Base-by-base conservation (phyloP, 2,329 filamentous ascomycete species). In the Akanthomyces lecanii region DNA sequence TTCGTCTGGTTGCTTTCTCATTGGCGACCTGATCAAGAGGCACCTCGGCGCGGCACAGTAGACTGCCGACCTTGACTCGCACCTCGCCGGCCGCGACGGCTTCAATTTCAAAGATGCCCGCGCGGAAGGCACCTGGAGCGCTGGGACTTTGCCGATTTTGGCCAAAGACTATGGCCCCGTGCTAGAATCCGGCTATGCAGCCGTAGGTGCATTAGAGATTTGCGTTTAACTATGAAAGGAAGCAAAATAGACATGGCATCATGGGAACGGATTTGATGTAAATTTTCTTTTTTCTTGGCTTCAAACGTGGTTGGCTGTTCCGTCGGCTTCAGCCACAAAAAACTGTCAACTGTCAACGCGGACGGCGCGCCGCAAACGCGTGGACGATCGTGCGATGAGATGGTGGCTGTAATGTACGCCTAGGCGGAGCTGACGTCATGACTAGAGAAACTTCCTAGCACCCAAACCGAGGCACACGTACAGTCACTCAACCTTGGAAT, bases 31-130 rank as follows among this genome's bases (percentile, higher is more conserved):
- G 11, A 63, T 71, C 11, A 62, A 69, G 30, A 48, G 67, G 2
- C 51, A 66, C n/a, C 70, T 65, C 12, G 10, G 21, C 18, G 21
- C 33, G 6, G 42, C 72, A 14, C 68, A 72, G 56, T 64, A 72
- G 47, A 64, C 72, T 2, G 66, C 70, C n/a, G 69, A 70, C 14
- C 62, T 70, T 64, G 68, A 73, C 21, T 40, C 53, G 1, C 23
- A 21, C 21, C 21, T 21, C 21, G 21, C 21, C 21, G 21, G 21
- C 21, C 21, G 21, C 21, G 21, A 21, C 21, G 21, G 21, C 21
- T 21, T 21, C 21, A 21, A 21, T 21, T 21, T 21, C 21, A 21
- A 21, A 21, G 21, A 21, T 21, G 21, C 21, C 21, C 21, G 21
- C 21, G 21, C 21, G 21, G 21, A 21, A 21, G 21, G 21, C 21